These are phyloP conservation scores for Cordyceps pruinosa DNA, from an alignment of 2,329 filamentous ascomycete species.

Conservation along the genomic window DNA sequence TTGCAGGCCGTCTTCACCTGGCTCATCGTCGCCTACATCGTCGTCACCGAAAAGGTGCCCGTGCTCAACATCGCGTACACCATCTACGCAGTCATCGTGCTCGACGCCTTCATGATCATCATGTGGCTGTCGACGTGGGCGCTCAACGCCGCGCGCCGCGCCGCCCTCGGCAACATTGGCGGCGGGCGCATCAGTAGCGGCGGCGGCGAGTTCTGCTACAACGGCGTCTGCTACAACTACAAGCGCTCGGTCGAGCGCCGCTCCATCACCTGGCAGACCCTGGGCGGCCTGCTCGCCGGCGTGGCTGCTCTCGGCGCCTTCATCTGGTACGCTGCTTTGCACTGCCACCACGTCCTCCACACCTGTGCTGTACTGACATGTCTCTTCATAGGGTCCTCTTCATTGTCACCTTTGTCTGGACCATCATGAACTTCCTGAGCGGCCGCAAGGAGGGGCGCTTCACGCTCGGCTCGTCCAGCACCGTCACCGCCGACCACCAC, in stretches of 20 bases:
- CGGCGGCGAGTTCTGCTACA: conserved; percentile 9
- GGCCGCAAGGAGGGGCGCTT: conserved; percentile 34
- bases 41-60: conserved; percentile 34
- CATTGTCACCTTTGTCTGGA: conserved; percentile 31
- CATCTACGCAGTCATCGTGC: conserved; percentile 35
- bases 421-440: conserved; percentile 27
- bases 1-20: conserved; percentile 42
- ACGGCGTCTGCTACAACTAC: conserved; percentile 18
- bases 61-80: conserved; percentile 33
- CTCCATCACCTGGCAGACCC: neutral
- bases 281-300: conserved; percentile 24
- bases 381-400: conserved; percentile 29
- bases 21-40: conserved; percentile 34
- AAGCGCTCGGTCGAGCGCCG: conserved; percentile 10
- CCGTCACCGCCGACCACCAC: conserved; percentile 22
- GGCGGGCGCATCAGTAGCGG: neutral
- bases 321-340: conserved; percentile 28
- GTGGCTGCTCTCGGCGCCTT: conserved; percentile 39
- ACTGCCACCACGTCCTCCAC: no score
- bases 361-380: neutral
- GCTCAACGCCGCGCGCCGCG: conserved; percentile 7
- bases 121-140: conserved; percentile 40
- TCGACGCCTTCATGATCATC: conserved; percentile 38
- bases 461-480: conserved; percentile 13
- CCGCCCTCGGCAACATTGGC: neutral